Conservation (phyloP, 345 rosid species). For the Acer negundo region DNA sequence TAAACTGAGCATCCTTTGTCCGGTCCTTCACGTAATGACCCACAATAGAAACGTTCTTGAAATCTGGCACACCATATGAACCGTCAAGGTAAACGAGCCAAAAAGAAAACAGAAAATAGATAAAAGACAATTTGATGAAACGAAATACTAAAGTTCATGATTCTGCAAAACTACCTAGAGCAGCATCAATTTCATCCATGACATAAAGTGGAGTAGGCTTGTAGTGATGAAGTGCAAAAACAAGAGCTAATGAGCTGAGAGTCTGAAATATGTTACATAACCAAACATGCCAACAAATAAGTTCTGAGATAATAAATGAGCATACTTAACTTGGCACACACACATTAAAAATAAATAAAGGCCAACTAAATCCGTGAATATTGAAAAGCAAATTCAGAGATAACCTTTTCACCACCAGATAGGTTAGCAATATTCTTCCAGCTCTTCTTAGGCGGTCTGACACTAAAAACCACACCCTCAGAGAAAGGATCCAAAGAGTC, state of each 20-base stretch:
- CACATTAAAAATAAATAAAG: not conserved
- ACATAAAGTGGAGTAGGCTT: slow-evolving; percentile 98
- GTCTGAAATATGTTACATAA: slow-evolving; percentile 52
- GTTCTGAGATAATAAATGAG: not conserved
- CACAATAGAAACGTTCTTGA: slow-evolving; percentile 97
- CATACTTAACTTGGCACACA: not conserved
- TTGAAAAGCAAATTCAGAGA: not conserved
- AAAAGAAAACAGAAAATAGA: not conserved
- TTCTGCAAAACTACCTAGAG: slow-evolving; percentile 56
- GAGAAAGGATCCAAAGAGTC: slow-evolving; percentile 98
- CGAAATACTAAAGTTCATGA: not conserved
- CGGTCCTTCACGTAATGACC: slow-evolving; percentile 98
- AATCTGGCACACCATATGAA: slow-evolving; percentile 51
- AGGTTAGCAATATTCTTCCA: slow-evolving; percentile 97
- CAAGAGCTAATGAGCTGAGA: slow-evolving; percentile 93
- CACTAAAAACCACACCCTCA: slow-evolving; percentile 98
- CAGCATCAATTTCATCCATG: slow-evolving; percentile 98
- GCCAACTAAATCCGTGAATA: not conserved
- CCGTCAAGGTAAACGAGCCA: slow-evolving; percentile 7
- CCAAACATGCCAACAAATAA: not conserved
- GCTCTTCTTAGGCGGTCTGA: slow-evolving; percentile 97
- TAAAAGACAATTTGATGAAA: not conserved
- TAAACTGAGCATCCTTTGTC: slow-evolving; percentile 93
- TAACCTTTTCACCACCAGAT: slow-evolving; percentile 98
- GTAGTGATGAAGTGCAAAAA: slow-evolving; percentile 98